Evolutionary conservation across 140 eudicot species (phyloP).

Genomic region (Cichorium intybus): DNA sequence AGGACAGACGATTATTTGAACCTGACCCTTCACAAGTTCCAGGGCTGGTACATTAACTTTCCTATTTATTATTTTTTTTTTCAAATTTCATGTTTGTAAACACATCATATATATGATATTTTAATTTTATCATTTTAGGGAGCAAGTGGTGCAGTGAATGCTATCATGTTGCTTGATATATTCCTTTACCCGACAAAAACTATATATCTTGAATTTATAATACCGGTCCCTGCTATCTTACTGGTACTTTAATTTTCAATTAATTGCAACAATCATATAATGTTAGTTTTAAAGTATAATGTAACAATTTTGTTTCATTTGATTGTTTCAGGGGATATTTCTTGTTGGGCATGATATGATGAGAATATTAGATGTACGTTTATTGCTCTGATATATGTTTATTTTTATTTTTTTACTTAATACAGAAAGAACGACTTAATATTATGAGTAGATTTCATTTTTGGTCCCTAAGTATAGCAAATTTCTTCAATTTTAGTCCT

Average conservation of each 20-base stretch:
- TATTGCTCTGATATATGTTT: not conserved
- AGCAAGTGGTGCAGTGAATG: slow-evolving; percentile 95
- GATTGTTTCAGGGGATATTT: slow-evolving; percentile 60
- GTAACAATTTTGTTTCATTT: slow-evolving; percentile 1
- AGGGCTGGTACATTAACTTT: slow-evolving; percentile 51
- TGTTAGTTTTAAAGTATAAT: not conserved
- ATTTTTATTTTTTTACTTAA: not conserved
- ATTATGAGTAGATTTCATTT: too few relatives aligned
- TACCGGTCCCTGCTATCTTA: slow-evolving; percentile 88
- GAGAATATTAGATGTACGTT: slow-evolving; percentile 69
- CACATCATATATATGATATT: too few relatives aligned
- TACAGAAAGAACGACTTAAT: not conserved
- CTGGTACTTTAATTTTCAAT: slow-evolving; percentile 41
- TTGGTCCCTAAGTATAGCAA: too few relatives aligned
- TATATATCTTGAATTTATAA: slow-evolving; percentile 52
- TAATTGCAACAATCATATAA: not conserved
- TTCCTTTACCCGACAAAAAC: slow-evolving; percentile 67
- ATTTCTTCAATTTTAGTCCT: too few relatives aligned
- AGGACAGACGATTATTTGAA: slow-evolving; percentile 38
- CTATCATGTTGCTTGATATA: slow-evolving; percentile 86
- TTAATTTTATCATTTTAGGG: slow-evolving; percentile 46
- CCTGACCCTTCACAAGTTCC: slow-evolving; percentile 52
- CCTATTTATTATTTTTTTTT: too few relatives aligned
- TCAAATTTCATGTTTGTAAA: too few relatives aligned
- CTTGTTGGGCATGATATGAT: slow-evolving; percentile 63